phyloP scores from a whole-genome alignment of 2,329 filamentous ascomycete species.

The Cercospora sesami region DNA sequence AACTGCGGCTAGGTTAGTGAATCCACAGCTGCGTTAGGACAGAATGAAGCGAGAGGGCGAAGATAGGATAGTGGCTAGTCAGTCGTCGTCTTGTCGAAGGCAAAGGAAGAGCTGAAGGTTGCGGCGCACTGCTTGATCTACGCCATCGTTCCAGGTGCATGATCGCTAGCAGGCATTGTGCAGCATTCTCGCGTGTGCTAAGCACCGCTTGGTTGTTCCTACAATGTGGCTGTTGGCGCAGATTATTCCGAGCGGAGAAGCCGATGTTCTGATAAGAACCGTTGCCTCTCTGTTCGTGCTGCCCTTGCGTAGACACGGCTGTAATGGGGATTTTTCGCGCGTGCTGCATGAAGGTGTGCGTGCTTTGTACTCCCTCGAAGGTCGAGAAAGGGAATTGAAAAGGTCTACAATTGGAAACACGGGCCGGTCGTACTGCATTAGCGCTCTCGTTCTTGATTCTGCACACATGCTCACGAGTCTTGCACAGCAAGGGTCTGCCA shows the following conservation, averaged over 20 bases:
- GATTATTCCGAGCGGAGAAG: slow-evolving; percentile 3
- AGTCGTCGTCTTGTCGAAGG: slow-evolving; percentile 11
- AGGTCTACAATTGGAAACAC: slow-evolving; percentile 12
- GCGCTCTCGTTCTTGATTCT: slow-evolving; percentile 8
- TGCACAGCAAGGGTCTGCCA: not conserved
- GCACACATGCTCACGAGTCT: slow-evolving; percentile 7
- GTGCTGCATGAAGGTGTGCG: slow-evolving; percentile 17
- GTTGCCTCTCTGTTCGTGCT: not conserved
- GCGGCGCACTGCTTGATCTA: slow-evolving; percentile 17
- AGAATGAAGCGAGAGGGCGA: slow-evolving; percentile 6
- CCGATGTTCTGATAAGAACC: not conserved
- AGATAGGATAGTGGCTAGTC: slow-evolving; percentile 15
- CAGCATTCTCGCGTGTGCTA: slow-evolving; percentile 25
- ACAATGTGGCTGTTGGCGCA: slow-evolving; percentile 22
- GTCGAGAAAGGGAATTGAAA: slow-evolving; percentile 5
- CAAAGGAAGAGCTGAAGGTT: slow-evolving; percentile 17
- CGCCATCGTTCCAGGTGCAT: slow-evolving; percentile 17
- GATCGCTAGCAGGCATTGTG: slow-evolving; percentile 23
- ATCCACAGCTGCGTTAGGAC: not conserved
- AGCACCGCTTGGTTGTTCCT: slow-evolving; percentile 19
- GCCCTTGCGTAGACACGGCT: slow-evolving; percentile 9
- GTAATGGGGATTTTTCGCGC: not conserved
- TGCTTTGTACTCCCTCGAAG: slow-evolving; percentile 6
- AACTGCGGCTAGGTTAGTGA: not conserved
- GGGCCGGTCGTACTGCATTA: slow-evolving; percentile 17